Conservation (phyloP, 148 eudicot genomes). For the Fagopyrum esculentum region DNA sequence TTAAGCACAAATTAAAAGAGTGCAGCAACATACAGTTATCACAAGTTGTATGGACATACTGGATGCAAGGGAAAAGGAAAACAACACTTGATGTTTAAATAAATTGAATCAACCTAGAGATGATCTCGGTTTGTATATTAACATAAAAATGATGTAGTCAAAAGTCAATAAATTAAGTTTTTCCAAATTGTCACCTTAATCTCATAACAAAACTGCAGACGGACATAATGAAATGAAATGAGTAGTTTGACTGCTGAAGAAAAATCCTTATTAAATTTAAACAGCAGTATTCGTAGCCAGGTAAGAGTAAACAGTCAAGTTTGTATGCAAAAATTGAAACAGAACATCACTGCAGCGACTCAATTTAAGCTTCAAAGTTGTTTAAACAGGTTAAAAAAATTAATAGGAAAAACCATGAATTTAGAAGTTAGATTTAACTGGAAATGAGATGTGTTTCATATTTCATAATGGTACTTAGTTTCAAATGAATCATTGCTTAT, state of each 20-base stretch:
- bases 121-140: too few species aligned
- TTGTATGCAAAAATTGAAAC: background rate
- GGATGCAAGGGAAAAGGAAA: background rate
- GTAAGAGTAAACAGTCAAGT: background rate
- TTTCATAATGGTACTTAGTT: background rate
- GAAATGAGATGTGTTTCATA: background rate
- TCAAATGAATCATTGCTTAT: background rate
- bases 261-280: background rate
- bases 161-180: too few species aligned
- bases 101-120: too few species aligned
- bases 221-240: background rate
- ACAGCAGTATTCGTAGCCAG: background rate
- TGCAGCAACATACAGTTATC: background rate
- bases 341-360: background rate
- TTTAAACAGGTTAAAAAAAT: background rate
- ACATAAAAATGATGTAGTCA: too few species aligned
- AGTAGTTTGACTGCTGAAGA: background rate
- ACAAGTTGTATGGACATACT: background rate
- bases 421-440: background rate
- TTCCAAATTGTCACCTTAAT: background rate
- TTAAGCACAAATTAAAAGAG: background rate
- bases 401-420: background rate
- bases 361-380: background rate
- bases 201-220: background rate
- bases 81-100: background rate